Evolutionary conservation across 2,329 filamentous ascomycete genomes (phyloP), one percentile per base, ranked within the genome.

Genomic region (Tolypocladium album): DNA sequence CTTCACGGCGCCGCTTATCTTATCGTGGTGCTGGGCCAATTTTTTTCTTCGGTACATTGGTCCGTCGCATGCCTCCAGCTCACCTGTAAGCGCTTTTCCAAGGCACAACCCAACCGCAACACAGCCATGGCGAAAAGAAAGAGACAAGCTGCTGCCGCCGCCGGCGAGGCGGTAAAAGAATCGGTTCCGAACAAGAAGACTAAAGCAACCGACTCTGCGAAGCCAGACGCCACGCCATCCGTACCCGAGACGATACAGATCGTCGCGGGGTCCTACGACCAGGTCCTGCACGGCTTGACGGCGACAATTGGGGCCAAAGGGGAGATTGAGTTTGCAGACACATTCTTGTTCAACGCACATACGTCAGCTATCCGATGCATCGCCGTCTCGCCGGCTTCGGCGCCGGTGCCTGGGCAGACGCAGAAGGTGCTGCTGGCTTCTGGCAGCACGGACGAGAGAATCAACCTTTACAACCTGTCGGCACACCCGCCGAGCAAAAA

Each of bases 261-360:
- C 65, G 82, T 97, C 62, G 88, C 91, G 8, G 94, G 94, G 56
- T 97, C 92, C 58, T 99, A 99, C 76, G 94, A 99, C 71, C 85
- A 92, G 64, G 86, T 95, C 57, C 82, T 99, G 24, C 94, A 99
- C 73, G 94, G 94, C 62, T 82, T 97, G 67, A 90, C 89, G 9
- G 92, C 89, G n/a, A 85, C 85, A 2, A 78, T 96, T 58, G 64
- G 67, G 39, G 57, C 65, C 39, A 64, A 72, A 50, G 65, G 71
- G 59, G 70, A 79, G 20, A 79, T 87, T 59, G 80, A 86, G 58
- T 97, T 97, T 70, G 84, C 90, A 65, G 93, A 97, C 74, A 93
- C 90, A 0, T 99, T 99, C 74, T 83, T 99, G 60, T 97, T 99
- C 82, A 90, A 92, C 70, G 92, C 94, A 17, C 94, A 99, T 76